A percentile compares a stretch with the other conserved stretches of the same genome.
Evolutionary conservation across 2,329 filamentous ascomycete species (phyloP).

Genomic region (Tolypocladium paradoxum): DNA sequence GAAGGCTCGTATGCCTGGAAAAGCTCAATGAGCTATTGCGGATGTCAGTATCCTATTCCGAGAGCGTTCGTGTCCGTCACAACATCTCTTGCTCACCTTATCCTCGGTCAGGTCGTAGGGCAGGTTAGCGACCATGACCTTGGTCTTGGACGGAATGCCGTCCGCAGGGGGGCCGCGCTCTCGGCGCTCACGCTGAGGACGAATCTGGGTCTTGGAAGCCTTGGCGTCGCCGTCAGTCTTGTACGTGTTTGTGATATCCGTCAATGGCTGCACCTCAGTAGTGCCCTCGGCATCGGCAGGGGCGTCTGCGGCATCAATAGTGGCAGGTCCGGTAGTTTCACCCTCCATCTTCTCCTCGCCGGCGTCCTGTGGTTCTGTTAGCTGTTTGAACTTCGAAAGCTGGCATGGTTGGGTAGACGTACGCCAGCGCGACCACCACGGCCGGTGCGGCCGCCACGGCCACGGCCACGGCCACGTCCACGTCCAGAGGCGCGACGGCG

Average conservation of each 20-base stretch:
- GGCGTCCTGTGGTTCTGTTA: conserved; percentile 15
- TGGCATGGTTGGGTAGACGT: conserved; percentile 7
- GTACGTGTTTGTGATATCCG: conserved; percentile 49
- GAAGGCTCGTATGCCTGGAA: conserved; percentile 86
- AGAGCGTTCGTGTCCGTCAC: neutral
- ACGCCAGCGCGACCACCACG: conserved; percentile 41
- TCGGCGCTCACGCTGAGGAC: conserved; percentile 49
- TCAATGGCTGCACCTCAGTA: conserved; percentile 46
- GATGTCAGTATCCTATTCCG: neutral
- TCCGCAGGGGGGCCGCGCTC: conserved; percentile 95
- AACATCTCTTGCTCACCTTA: conserved; percentile 54
- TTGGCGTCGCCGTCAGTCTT: conserved; percentile 50
- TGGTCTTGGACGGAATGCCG: conserved; percentile 96
- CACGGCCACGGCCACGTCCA: conserved; percentile 59
- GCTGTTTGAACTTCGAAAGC: neutral
- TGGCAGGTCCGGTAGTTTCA: conserved; percentile 23
- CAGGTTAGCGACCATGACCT: conserved; percentile 99
- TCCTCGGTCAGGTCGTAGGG: conserved; percentile 97
- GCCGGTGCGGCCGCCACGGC: conserved; percentile 54
- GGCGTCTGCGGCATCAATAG: conserved; percentile 35
- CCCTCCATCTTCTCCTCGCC: conserved; percentile 37
- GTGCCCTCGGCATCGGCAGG: conserved; percentile 33
- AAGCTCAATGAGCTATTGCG: conserved; percentile 79
- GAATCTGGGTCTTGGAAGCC: conserved; percentile 43
- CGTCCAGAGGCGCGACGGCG: conserved; percentile 53